phyloP scores from a whole-genome alignment of 2,329 filamentous ascomycete genomes.

The Monosporascus sp. region DNA sequence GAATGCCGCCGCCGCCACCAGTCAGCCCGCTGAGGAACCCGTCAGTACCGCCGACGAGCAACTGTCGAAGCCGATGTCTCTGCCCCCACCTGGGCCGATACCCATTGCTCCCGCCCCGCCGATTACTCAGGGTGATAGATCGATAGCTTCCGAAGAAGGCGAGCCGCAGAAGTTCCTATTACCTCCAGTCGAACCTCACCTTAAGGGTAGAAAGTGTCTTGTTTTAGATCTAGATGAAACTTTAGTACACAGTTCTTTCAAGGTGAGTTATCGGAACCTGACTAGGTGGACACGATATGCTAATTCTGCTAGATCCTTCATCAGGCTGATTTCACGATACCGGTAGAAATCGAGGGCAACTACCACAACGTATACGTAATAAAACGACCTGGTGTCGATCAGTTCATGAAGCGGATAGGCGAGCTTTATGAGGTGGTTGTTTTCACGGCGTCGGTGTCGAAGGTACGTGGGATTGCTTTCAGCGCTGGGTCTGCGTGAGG shows the following conservation, averaged over 20 bases:
- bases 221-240: conserved; percentile 96
- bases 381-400: conserved; percentile 95
- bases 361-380: conserved; percentile 99
- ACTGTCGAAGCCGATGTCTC: conserved; percentile 37
- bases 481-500: background rate
- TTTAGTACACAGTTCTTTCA: conserved; percentile 96
- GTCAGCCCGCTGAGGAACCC: conserved; percentile 30
- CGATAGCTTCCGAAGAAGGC: conserved; percentile 40
- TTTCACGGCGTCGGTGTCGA: conserved; percentile 96
- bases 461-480: conserved; percentile 53
- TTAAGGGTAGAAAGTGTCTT: conserved; percentile 86
- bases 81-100: conserved; percentile 42
- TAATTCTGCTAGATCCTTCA: conserved; percentile 71
- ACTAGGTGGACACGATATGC: background rate
- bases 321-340: conserved; percentile 97
- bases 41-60: conserved; percentile 34
- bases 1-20: conserved; percentile 46
- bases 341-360: conserved; percentile 97
- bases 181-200: conserved; percentile 73
- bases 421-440: conserved; percentile 98
- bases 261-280: conserved; percentile 52
- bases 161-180: conserved; percentile 64
- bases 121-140: conserved; percentile 33
- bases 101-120: conserved; percentile 30
- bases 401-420: conserved; percentile 97